Conservation (phyloP, 306 rosid genomes). For the Fragaria iinumae region DNA sequence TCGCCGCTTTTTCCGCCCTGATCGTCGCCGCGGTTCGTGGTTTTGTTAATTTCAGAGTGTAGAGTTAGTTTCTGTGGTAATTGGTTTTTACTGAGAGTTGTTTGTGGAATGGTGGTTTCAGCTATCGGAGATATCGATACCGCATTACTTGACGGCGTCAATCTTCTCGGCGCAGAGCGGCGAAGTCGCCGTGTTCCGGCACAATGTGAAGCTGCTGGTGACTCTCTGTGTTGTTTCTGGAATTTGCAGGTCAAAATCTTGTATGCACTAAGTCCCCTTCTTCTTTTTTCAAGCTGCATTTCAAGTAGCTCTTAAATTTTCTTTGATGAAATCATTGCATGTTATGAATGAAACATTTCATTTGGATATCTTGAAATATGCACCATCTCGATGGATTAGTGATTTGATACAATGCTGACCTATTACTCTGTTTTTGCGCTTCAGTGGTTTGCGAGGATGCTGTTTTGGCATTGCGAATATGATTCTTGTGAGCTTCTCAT, state of each 20-base stretch:
- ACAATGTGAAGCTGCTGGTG: slow-evolving; percentile 76
- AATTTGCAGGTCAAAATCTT: slow-evolving; percentile 99
- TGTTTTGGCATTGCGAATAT: slow-evolving; percentile 90
- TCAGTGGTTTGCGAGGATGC: slow-evolving; percentile 93
- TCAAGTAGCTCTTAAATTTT: neutral
- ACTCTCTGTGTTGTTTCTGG: slow-evolving; percentile 69
- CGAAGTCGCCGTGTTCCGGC: slow-evolving; percentile 58
- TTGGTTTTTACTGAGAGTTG: neutral
- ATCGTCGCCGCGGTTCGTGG: slow-evolving; percentile 67
- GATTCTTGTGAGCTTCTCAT: slow-evolving; percentile 73
- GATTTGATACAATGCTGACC: slow-evolving; percentile 24
- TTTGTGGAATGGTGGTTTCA: slow-evolving; percentile 31
- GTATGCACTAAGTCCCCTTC: slow-evolving; percentile 82
- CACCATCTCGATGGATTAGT: slow-evolving; percentile 12
- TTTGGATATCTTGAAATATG: slow-evolving; percentile 21
- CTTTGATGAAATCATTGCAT: neutral
- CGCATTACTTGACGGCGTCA: slow-evolving; percentile 87
- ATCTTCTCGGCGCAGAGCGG: slow-evolving; percentile 86
- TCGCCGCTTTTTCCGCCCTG: slow-evolving; percentile 73
- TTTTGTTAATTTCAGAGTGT: neutral
- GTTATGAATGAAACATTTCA: neutral
- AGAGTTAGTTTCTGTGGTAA: neutral
- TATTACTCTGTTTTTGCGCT: slow-evolving; percentile 39
- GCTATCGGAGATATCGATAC: slow-evolving; percentile 86
- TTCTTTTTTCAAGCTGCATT: slow-evolving; percentile 27